A percentile compares a stretch with the other conserved stretches of the same genome.
These are phyloP conservation scores for Chaetomiaceae sp. DNA, from an alignment of 2,329 filamentous ascomycete genomes.

Conservation along the genomic window DNA sequence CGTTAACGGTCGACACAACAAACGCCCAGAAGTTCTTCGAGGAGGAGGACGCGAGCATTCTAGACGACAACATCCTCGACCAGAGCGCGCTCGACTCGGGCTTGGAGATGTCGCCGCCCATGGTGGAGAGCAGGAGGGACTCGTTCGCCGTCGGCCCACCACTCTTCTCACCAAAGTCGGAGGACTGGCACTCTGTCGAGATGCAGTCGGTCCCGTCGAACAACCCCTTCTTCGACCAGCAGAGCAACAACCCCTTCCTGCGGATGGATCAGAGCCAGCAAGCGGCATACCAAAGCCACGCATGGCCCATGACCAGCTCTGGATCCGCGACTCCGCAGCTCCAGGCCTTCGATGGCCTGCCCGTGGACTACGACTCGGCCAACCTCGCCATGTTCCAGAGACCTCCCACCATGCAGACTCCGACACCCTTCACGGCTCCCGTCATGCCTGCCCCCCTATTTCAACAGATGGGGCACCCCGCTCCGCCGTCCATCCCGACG, in stretches of 20 bases:
- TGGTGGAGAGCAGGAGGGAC: slow-evolving; percentile 59
- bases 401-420: slow-evolving; percentile 42
- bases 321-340: slow-evolving; percentile 68
- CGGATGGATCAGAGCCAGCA: slow-evolving; percentile 52
- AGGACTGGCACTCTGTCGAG: slow-evolving; percentile 60
- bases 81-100: slow-evolving; percentile 56
- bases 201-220: slow-evolving; percentile 62
- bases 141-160: slow-evolving; percentile 56
- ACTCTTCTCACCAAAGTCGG: slow-evolving; percentile 62
- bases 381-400: slow-evolving; percentile 50
- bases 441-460: slow-evolving; percentile 51
- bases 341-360: slow-evolving; percentile 61
- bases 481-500: slow-evolving; percentile 46
- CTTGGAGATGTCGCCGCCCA: slow-evolving; percentile 59
- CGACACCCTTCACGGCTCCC: slow-evolving; percentile 53
- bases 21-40: slow-evolving; percentile 56
- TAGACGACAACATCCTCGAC: slow-evolving; percentile 59
- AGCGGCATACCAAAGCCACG: slow-evolving; percentile 37
- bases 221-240: slow-evolving; percentile 57
- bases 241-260: slow-evolving; percentile 63
- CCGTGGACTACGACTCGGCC: slow-evolving; percentile 49
- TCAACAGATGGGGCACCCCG: slow-evolving; percentile 43
- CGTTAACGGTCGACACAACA: slow-evolving; percentile 50
- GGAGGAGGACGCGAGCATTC: slow-evolving; percentile 55
- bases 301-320: slow-evolving; percentile 64